Base-by-base conservation (phyloP, 208 protist species). In the Crithidia acanthocephali region DNA sequence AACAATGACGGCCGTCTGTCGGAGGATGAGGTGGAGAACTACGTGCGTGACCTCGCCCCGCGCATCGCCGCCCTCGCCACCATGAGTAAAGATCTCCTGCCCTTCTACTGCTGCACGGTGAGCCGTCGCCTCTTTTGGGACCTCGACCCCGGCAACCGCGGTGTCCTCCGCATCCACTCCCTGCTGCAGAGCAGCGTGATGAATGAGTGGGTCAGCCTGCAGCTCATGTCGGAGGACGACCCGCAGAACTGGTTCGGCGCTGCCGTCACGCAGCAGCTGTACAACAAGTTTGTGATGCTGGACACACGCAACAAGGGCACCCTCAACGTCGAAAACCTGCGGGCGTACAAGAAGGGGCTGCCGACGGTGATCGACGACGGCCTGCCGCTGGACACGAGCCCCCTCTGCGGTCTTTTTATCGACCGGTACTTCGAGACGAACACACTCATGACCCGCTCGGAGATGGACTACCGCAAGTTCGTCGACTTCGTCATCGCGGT, bases 391-490 rank as follows among this genome's bases (percentile, higher is more conserved):
- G 83, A 92, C 62, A 78, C 86, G 13, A 91, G 90, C 56, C 89
- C 88, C 20, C 85, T 98, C 22, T 92, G 84, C 37, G 71, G 79
- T 27, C 70, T 93, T 25, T 98, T 98, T 33, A 86, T 98, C 67
- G 85, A 97, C 33, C 87, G 93, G 44, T 92, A 93, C 72, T 97
- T 98, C 58, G 90, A 97, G 52, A 96, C 90, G 23, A 93, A 87
- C 72, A 85, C 90, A 11, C 91, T 93, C 74, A 95, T 93, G 79
- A 81, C 90, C 27, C 83, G 82, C 27, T 82, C 83, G 22, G 91
- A 97, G 71, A 79, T 98, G 73, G 95, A 98, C 79, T 98, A 94
- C 76, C 88, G 94, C 23, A 93, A 92, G 47, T 98, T 96, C 80
- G 89, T 98, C 2, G 92, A 97, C 79, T 98, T 98, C 74, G 88